Base-by-base conservation (phyloP, 352 stramenopile genomes). In the Phytophthora gonapodyides region DNA sequence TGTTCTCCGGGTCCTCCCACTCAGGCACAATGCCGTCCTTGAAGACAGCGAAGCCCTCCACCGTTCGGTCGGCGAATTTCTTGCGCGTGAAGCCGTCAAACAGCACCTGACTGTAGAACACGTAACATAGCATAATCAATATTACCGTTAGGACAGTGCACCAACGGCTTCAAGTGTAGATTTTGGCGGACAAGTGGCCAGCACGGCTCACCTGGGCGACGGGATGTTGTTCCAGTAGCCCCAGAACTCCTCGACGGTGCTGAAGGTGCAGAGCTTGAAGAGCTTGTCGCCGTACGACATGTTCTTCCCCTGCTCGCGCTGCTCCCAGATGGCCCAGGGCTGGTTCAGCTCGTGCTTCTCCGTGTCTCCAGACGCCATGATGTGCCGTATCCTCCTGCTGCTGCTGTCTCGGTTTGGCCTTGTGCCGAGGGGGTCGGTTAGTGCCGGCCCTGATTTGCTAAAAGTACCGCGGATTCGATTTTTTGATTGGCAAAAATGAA, bases 31-130 rank as follows among this genome's bases (percentile, higher is more conserved):
- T 96, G 40, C 90, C 90, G 15, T 94, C 85, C 57, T 94, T 96
- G 74, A 97, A 97, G 31, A 97, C 77, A 16, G 85, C 92, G 57
- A 98, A 98, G 55, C 96, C 96, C 71, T 98, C 93, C 53, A 99
- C 86, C 31, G 88, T 89, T 47, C 93, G 92, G 56, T 95, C 82
- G n/a, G 82, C 76, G 41, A 98, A 89, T 69, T 96, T 93, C 76
- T 98, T 98, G 44, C 83, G 80, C 38, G 75, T 87, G 54, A 90
- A 90, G 34, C 85, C 85, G 53, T 94, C 85, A 55, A 91, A 91
- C 19, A 94, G 70, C 58, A 90, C 83, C 51, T 93, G 78, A 47
- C 83, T 92, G 52, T 19, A 42, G 13, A 0, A 0, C 19, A 50
- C 8, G 43, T 24, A 53, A 3, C 42, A 59, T n/a, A 47, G 40